Evolutionary conservation across 306 rosid genomes (phyloP), one percentile per base, ranked within the genome.

Genomic region (Fragaria ananassa): DNA sequence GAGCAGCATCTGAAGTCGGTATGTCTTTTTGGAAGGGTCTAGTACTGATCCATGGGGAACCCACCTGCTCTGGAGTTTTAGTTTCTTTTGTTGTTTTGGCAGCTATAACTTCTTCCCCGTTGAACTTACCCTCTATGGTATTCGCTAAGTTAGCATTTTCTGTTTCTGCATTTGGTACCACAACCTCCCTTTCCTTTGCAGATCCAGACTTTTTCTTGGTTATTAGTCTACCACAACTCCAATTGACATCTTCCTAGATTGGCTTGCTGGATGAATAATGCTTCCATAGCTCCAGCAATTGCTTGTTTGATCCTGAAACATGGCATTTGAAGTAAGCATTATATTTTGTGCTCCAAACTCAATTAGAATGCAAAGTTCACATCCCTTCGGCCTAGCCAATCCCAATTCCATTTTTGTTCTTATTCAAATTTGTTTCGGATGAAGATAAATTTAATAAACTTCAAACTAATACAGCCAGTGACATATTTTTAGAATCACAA

Each of bases 161-260:
- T 76, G 65, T 85, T 78, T 86, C 91, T 76, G 80, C 81, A 83
- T 79, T 85, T 66, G 76, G 80, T 83, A 72, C 35, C 62, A 69
- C 64, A 78, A 57, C 77, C 63, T 69, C 82, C 63, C 50, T 82
- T 79, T 80, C 87, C 77, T 79, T 92, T 70, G 66, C 23, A 65
- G 76, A 63, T 82, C 77, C 88, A 75, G 66, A 66, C 78, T 76
- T 83, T 81, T 76, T 81, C 71, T 81, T 84, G 10, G 78, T 78
- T 74, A 70, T 70, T 39, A 85, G 64, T 92, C 95, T 34, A 64
- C 93, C 89, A 92, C 67, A 78, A 95, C 75, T 85, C 99, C 99
- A 42, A 91, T 84, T 21, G 99, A 95, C 68, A 95, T 87, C 88
- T 95, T 95, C 86, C 99, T 88, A 44, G 92, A 84, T 81, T 90